Conservation (phyloP, 352 stramenopile genomes). For the Saprolegnia parasitica region DNA sequence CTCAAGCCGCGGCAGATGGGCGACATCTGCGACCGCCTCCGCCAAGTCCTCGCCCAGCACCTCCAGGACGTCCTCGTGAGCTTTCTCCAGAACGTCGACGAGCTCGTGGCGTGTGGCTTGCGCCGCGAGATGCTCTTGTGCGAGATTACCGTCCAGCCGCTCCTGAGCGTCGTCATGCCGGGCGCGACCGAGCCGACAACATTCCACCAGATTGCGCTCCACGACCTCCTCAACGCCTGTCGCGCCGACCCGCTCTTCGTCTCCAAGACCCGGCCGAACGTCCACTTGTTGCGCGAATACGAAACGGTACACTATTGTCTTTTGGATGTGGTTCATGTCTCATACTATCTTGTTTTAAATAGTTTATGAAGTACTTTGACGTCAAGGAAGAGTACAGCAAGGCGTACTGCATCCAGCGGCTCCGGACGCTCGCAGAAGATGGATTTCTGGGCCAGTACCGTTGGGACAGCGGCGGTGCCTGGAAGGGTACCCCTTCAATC, state of each 20-base stretch:
- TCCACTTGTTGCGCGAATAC: conserved; percentile 79
- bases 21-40: conserved; percentile 61
- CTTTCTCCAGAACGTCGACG: conserved; percentile 73
- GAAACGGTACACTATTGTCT: conserved; percentile 47
- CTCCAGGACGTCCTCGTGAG: conserved; percentile 80
- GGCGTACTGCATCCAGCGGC: conserved; percentile 73
- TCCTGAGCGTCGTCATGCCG: conserved; percentile 54
- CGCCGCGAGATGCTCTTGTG: conserved; percentile 74
- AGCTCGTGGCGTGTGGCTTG: conserved; percentile 72
- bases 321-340: not conserved
- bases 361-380: conserved; percentile 86
- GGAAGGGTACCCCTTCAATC: conserved; percentile 45
- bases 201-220: conserved; percentile 59
- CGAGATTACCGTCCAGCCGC: conserved; percentile 58
- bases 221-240: conserved; percentile 64
- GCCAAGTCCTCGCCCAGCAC: conserved; percentile 71
- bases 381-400: conserved; percentile 65
- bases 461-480: conserved; percentile 74
- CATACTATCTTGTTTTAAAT: conserved; percentile 29
- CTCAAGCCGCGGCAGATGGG: conserved; percentile 18
- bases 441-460: conserved; percentile 77
- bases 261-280: conserved; percentile 56
- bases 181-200: conserved; percentile 69
- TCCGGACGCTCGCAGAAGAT: conserved; percentile 85
- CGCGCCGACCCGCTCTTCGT: conserved; percentile 66